phyloP scores from a whole-genome alignment of 2,329 filamentous ascomycete genomes.

The Colletotrichum theobromicola region DNA sequence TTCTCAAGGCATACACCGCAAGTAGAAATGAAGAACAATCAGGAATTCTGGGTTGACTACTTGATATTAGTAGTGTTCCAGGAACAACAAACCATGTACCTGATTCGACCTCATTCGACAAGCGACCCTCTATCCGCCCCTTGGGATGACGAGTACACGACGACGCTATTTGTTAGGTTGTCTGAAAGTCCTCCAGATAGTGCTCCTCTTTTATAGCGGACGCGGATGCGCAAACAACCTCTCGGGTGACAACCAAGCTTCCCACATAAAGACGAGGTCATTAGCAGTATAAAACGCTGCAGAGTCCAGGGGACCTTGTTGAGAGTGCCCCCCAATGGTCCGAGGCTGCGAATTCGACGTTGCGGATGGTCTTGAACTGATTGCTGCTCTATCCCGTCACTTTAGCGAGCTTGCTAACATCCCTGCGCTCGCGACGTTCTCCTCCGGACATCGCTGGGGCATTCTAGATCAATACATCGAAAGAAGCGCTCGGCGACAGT shows the following conservation, averaged over 20 bases:
- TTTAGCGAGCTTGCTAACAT: rapidly evolving
- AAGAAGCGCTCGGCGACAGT: background rate
- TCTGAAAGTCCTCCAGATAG: background rate
- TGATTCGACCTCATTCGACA: background rate
- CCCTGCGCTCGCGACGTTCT: background rate
- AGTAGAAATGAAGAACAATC: rapidly evolving
- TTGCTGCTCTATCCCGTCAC: background rate
- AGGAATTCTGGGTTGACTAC: too few species aligned
- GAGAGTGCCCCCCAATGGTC: background rate
- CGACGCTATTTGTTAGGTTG: background rate
- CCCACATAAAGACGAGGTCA: background rate
- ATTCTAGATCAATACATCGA: background rate
- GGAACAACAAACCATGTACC: background rate
- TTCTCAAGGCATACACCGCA: background rate
- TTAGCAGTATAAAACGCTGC: background rate
- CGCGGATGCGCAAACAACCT: rapidly evolving
- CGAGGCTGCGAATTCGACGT: background rate
- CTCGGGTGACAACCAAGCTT: too few species aligned
- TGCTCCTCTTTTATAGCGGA: background rate
- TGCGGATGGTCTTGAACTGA: background rate
- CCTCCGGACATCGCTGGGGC: rapidly evolving
- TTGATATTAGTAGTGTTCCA: too few species aligned
- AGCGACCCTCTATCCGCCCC: too few species aligned
- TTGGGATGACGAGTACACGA: background rate
- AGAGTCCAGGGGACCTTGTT: rapidly evolving